phyloP scores from a whole-genome alignment of 257 asterid species.

The Avicennia marina region DNA sequence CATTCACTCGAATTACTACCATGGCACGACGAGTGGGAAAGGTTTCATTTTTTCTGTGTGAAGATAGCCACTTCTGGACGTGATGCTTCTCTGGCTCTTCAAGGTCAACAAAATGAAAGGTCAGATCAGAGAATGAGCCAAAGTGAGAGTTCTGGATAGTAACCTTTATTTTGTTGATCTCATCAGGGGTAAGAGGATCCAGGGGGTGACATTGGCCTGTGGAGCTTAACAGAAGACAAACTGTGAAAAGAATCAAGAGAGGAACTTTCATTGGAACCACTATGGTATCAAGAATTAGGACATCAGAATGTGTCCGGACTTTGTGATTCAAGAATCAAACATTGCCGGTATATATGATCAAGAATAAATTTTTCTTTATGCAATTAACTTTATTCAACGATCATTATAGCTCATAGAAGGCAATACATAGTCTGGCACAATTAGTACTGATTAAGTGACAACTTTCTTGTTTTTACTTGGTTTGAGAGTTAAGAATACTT shows the following conservation, averaged over 20 bases:
- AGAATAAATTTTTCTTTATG: not conserved
- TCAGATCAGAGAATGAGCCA: constrained; percentile 31
- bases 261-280: constrained; percentile 21
- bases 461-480: constrained; percentile 24
- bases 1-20: constrained; percentile 39
- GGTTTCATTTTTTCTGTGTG: not conserved
- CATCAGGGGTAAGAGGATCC: constrained; percentile 61
- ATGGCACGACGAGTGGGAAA: constrained; percentile 45
- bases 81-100: constrained; percentile 59
- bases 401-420: constrained; percentile 11
- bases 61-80: constrained; percentile 47
- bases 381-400: not conserved
- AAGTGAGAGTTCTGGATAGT: constrained; percentile 35
- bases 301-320: constrained; percentile 9
- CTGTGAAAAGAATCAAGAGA: constrained; percentile 17
- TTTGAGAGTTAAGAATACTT: constrained; percentile 40
- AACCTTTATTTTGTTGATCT: constrained; percentile 33
- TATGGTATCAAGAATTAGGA: constrained; percentile 21
- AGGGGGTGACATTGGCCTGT: constrained; percentile 43
- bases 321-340: constrained; percentile 21
- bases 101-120: constrained; percentile 58
- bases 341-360: constrained; percentile 9
- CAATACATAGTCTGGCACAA: constrained; percentile 11
- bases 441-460: constrained; percentile 17
- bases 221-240: constrained; percentile 10